phyloP scores from a whole-genome alignment of 306 rosid species.

The Ormosia emarginata region DNA sequence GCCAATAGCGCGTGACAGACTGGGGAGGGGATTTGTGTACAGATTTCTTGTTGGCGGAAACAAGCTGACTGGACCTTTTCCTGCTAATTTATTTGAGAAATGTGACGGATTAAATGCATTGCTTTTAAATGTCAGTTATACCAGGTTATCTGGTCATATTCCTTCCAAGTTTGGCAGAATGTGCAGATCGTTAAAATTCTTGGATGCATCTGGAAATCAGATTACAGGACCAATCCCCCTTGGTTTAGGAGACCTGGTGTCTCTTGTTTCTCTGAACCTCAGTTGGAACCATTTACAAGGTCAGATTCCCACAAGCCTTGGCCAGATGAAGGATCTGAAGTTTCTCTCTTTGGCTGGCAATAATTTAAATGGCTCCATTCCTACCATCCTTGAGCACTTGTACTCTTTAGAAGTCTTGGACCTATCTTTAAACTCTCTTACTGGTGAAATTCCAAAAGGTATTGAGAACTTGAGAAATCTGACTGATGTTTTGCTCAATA shows the following conservation, averaged over 20 bases:
- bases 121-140: conserved; percentile 68
- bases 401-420: conserved; percentile 63
- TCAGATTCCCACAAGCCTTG: conserved; percentile 56
- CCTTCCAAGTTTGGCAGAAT: conserved; percentile 46
- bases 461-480: conserved; percentile 60
- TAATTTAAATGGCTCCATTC: conserved; percentile 60
- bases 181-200: conserved; percentile 56
- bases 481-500: conserved; percentile 63
- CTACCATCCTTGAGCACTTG: conserved; percentile 63
- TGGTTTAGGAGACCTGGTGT: conserved; percentile 41
- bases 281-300: conserved; percentile 67
- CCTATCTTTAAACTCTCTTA: conserved; percentile 66
- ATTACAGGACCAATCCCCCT: conserved; percentile 54
- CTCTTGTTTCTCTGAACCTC: conserved; percentile 66
- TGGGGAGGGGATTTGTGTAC: conserved; percentile 47
- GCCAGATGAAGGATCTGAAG: conserved; percentile 52
- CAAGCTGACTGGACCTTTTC: conserved; percentile 57
- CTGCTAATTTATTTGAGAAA: conserved; percentile 54
- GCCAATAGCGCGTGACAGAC: conserved; percentile 56
- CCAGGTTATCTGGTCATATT: conserved; percentile 53
- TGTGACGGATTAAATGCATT: conserved; percentile 57
- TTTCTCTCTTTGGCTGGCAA: conserved; percentile 72
- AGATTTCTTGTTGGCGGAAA: conserved; percentile 63
- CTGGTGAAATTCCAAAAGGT: conserved; percentile 75
- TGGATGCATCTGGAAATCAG: conserved; percentile 77